These are phyloP conservation scores for Begonia fuchsioides DNA, from an alignment of 306 rosid genomes.

Conservation along the genomic window DNA sequence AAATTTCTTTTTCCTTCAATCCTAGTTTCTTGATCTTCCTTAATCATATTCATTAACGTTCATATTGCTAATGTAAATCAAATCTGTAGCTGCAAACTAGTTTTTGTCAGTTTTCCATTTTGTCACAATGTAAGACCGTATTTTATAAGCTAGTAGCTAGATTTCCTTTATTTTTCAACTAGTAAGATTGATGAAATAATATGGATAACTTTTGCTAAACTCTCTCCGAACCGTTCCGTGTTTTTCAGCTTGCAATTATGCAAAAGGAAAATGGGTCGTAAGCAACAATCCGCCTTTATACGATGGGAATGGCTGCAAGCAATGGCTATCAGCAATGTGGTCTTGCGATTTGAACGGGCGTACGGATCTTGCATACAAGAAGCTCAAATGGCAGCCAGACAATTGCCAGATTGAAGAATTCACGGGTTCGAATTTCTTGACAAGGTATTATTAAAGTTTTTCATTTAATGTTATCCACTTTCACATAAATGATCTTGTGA, in stretches of 20 bases:
- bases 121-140: too few relatives aligned
- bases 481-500: too few relatives aligned
- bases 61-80: too few relatives aligned
- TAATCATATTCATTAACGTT: too few relatives aligned
- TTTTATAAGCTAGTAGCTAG: too few relatives aligned
- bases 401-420: constrained; percentile 58
- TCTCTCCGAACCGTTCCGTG: background rate
- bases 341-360: constrained; percentile 67
- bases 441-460: constrained; percentile 30
- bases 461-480: background rate
- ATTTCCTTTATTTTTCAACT: too few relatives aligned
- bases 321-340: constrained; percentile 86
- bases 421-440: constrained; percentile 41
- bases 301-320: constrained; percentile 65
- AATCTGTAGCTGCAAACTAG: too few relatives aligned
- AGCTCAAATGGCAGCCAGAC: constrained; percentile 67
- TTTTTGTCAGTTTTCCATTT: too few relatives aligned
- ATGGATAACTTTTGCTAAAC: too few relatives aligned
- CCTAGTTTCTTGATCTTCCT: too few relatives aligned
- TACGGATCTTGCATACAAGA: constrained; percentile 66
- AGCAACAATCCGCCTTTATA: constrained; percentile 50
- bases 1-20: too few relatives aligned
- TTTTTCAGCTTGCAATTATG: constrained; percentile 62
- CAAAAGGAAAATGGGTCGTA: constrained; percentile 76
- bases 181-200: too few relatives aligned